phyloP scores from a whole-genome alignment of 2,329 filamentous ascomycete species.

The Xylariaceae sp. region DNA sequence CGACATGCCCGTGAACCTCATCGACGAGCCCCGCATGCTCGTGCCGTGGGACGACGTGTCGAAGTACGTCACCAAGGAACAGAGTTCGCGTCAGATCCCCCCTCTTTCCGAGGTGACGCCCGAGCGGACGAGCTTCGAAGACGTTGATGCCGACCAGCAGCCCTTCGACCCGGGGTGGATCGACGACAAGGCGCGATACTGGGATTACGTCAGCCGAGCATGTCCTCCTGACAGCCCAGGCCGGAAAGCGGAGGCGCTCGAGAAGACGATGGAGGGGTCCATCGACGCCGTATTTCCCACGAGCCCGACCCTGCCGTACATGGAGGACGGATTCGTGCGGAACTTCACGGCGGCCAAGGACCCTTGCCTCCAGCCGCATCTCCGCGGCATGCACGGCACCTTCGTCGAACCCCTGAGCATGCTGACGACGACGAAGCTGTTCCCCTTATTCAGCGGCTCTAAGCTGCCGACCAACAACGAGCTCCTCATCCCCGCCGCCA shows the following conservation, averaged over 20 bases:
- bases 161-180: constrained; percentile 45
- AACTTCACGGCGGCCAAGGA: constrained; percentile 47
- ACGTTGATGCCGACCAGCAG: constrained; percentile 31
- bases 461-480: constrained; percentile 59
- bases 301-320: neutral
- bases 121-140: constrained; percentile 35
- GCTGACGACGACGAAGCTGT: constrained; percentile 46
- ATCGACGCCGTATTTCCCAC: constrained; percentile 1
- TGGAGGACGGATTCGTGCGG: constrained; percentile 40
- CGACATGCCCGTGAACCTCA: constrained; percentile 60
- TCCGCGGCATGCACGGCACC: constrained; percentile 47
- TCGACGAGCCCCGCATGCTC: constrained; percentile 60
- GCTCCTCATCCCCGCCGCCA: constrained; percentile 57
- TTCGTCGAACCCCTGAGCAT: constrained; percentile 49
- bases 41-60: constrained; percentile 53
- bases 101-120: constrained; percentile 39
- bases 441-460: constrained; percentile 57
- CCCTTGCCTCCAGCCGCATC: constrained; percentile 51
- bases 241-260: neutral
- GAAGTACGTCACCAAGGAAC: constrained; percentile 43
- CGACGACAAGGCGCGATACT: constrained; percentile 42
- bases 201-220: constrained; percentile 42
- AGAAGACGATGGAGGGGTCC: neutral
- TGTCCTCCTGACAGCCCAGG: constrained; percentile 2
- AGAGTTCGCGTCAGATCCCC: constrained; percentile 37